A percentile compares a stretch with the other conserved stretches of the same genome.
phyloP scores from a whole-genome alignment of 2,329 filamentous ascomycete species.

The Ascochyta clinopodiicola region DNA sequence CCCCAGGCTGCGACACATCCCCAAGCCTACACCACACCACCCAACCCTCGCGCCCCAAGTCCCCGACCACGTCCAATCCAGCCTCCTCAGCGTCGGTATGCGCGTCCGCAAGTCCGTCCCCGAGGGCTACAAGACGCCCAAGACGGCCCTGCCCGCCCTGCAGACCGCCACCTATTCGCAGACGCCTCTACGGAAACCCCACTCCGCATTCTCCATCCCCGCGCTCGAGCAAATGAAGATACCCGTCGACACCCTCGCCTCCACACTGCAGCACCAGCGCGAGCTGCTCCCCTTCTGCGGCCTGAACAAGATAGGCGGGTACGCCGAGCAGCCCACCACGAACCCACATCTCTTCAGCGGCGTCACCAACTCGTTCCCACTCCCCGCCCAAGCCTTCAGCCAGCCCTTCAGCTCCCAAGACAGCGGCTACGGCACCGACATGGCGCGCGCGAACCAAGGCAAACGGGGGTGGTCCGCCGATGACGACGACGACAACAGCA shows the following conservation, averaged over 20 bases:
- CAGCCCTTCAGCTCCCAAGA: slow-evolving; percentile 42
- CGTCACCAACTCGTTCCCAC: slow-evolving; percentile 41
- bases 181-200: slow-evolving; percentile 7
- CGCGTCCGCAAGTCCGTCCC: slow-evolving; percentile 90
- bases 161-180: slow-evolving; percentile 22
- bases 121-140: slow-evolving; percentile 88
- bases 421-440: slow-evolving; percentile 37
- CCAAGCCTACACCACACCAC: slow-evolving; percentile 24
- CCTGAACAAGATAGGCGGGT: slow-evolving; percentile 75
- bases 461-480: slow-evolving; percentile 55
- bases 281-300: slow-evolving; percentile 84
- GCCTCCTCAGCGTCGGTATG: slow-evolving; percentile 92
- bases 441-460: slow-evolving; percentile 37
- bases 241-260: slow-evolving; percentile 12
- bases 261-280: slow-evolving; percentile 46
- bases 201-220: slow-evolving; percentile 12
- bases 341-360: slow-evolving; percentile 43
- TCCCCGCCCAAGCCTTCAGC: slow-evolving; percentile 43
- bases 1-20: slow-evolving; percentile 9
- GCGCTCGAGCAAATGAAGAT: slow-evolving; percentile 17
- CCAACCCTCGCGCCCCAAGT: slow-evolving; percentile 56
- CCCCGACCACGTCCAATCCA: slow-evolving; percentile 73
- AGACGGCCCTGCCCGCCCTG: slow-evolving; percentile 37
- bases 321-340: slow-evolving; percentile 63
- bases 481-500: slow-evolving; percentile 41